phyloP scores from a whole-genome alignment of 257 asterid species.

The Buddleja alternifolia region DNA sequence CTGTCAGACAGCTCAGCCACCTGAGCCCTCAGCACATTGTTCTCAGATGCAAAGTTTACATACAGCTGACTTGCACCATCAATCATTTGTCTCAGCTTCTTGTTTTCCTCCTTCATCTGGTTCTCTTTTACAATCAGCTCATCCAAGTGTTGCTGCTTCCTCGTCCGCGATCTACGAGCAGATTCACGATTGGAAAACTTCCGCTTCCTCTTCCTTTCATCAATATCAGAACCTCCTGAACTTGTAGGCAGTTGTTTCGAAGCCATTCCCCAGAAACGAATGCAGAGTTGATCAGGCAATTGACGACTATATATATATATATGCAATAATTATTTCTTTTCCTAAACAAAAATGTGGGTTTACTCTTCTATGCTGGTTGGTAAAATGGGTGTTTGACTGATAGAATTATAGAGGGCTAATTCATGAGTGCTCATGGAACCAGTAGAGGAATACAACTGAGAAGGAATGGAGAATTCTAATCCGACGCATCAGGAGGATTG shows the following conservation, averaged over 20 bases:
- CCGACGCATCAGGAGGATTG: slow-evolving; percentile 49
- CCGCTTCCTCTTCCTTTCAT: slow-evolving; percentile 57
- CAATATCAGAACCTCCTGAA: slow-evolving; percentile 39
- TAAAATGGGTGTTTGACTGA: slow-evolving; percentile 2
- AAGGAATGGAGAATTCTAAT: slow-evolving; percentile 68
- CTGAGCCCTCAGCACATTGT: slow-evolving; percentile 72
- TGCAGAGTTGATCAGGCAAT: background rate
- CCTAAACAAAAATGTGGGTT: slow-evolving; percentile 15
- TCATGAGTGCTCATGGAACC: slow-evolving; percentile 67
- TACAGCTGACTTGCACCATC: slow-evolving; percentile 45
- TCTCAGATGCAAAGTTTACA: slow-evolving; percentile 41
- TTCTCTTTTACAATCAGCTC: slow-evolving; percentile 50
- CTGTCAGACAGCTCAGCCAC: slow-evolving; percentile 52
- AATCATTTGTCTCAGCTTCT: slow-evolving; percentile 47
- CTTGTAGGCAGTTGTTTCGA: slow-evolving; percentile 30
- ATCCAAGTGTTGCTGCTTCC: slow-evolving; percentile 62
- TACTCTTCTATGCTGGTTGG: background rate
- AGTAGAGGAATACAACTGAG: slow-evolving; percentile 73
- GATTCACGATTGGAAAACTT: slow-evolving; percentile 64
- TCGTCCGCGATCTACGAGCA: slow-evolving; percentile 56
- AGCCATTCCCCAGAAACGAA: slow-evolving; percentile 25
- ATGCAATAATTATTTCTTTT: background rate
- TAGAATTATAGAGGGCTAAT: background rate
- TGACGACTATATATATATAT: too few species aligned
- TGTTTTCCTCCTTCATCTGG: slow-evolving; percentile 53